Percentiles rank a stretch among this genome's conserved stretches.
phyloP scores from a whole-genome alignment of 2,329 filamentous ascomycete genomes.

The Mollisia scopiformis region DNA sequence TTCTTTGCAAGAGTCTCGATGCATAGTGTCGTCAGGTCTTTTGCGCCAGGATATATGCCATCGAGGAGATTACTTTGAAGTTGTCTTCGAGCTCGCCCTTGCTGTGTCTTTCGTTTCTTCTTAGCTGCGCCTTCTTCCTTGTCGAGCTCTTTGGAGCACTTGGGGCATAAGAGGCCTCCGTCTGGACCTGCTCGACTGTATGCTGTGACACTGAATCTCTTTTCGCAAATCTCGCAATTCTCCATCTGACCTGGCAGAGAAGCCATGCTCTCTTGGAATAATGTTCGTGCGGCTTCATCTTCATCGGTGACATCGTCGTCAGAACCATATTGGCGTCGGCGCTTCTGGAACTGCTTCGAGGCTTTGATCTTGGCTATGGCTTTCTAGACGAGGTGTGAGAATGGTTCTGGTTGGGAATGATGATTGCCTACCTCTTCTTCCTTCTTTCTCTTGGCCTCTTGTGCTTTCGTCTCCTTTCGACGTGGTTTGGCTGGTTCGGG shows the following conservation, averaged over 20 bases:
- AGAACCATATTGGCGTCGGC: slow-evolving; percentile 44
- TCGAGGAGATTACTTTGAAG: slow-evolving; percentile 85
- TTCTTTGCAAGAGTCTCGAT: slow-evolving; percentile 66
- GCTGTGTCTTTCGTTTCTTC: slow-evolving; percentile 56
- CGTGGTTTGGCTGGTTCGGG: slow-evolving; percentile 35
- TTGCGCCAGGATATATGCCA: slow-evolving; percentile 68
- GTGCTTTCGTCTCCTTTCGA: slow-evolving; percentile 32
- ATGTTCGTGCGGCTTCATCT: slow-evolving; percentile 52
- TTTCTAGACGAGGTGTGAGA: slow-evolving; percentile 39
- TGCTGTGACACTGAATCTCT: slow-evolving; percentile 89
- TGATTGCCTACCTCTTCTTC: slow-evolving; percentile 44
- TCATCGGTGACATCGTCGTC: slow-evolving; percentile 48
- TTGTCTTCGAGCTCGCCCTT: slow-evolving; percentile 66
- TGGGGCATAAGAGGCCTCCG: slow-evolving; percentile 83
- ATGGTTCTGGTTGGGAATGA: neutral
- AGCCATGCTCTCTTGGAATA: slow-evolving; percentile 49
- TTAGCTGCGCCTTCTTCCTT: slow-evolving; percentile 65
- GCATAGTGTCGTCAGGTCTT: slow-evolving; percentile 67
- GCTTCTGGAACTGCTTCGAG: slow-evolving; percentile 59
- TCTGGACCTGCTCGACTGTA: slow-evolving; percentile 82
- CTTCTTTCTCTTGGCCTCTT: slow-evolving; percentile 36
- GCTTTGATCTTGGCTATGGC: slow-evolving; percentile 65
- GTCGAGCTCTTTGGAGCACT: slow-evolving; percentile 76
- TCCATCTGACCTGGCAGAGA: slow-evolving; percentile 72
- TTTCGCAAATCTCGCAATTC: slow-evolving; percentile 83